Conservation (phyloP, 371 early-diverging fungal genomes). For the Mortierella sp. region DNA sequence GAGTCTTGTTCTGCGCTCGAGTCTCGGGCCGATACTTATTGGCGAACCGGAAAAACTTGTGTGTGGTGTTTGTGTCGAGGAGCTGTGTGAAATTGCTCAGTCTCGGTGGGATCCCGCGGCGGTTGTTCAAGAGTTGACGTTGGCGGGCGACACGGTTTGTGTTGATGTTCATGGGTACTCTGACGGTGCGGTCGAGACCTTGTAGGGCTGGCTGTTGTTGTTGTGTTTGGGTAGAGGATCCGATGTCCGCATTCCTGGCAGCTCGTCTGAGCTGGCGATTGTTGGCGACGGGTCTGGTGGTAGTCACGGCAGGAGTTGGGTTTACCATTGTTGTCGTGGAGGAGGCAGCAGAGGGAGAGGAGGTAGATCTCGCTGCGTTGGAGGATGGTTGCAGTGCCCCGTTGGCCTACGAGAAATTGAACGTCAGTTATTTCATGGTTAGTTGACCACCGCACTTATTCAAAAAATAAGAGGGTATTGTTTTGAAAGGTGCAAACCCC, state of each 20-base stretch:
- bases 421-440: too few relatives aligned
- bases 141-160: background rate
- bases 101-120: background rate
- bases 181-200: background rate
- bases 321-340: background rate
- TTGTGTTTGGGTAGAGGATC: background rate
- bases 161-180: background rate
- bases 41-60: background rate
- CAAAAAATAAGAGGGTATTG: too few relatives aligned
- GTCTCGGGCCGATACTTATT: background rate
- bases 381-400: background rate
- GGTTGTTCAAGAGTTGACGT: background rate
- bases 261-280: background rate
- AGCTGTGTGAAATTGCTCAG: background rate
- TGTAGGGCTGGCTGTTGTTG: background rate
- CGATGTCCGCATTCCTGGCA: too few relatives aligned
- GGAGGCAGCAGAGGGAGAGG: background rate
- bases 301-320: background rate
- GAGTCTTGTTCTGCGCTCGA: background rate
- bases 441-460: too few relatives aligned
- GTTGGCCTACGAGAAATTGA: background rate
- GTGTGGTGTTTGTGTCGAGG: background rate
- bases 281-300: background rate
- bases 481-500: too few relatives aligned
- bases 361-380: background rate